phyloP scores from a whole-genome alignment of 2,329 filamentous ascomycete genomes.

The Thermothelomyces thermophilus region DNA sequence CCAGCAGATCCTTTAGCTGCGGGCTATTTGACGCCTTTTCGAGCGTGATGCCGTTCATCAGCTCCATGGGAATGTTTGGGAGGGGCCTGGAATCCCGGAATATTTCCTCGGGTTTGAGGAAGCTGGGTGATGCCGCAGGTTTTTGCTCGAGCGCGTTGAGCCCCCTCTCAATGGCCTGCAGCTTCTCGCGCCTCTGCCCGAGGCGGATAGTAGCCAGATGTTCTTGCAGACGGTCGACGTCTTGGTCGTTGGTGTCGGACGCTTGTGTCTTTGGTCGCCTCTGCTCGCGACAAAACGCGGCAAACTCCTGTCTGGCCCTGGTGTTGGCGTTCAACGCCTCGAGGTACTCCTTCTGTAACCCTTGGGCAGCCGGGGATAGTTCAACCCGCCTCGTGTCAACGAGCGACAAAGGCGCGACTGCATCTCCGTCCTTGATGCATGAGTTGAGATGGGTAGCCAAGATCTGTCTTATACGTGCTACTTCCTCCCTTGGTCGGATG shows the following conservation, averaged over 20 bases:
- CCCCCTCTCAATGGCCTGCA: slow-evolving; percentile 45
- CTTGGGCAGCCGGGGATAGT: slow-evolving; percentile 35
- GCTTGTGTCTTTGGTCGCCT: background rate
- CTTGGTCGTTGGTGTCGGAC: slow-evolving; percentile 7
- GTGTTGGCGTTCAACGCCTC: slow-evolving; percentile 47
- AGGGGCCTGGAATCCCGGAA: slow-evolving; percentile 39
- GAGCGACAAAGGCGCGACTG: slow-evolving; percentile 43
- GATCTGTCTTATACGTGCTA: slow-evolving; percentile 48
- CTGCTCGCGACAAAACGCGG: slow-evolving; percentile 26
- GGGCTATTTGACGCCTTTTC: slow-evolving; percentile 33
- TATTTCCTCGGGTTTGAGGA: slow-evolving; percentile 44
- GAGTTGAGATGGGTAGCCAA: slow-evolving; percentile 48
- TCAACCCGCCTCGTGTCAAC: slow-evolving; percentile 29
- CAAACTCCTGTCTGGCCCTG: slow-evolving; percentile 44
- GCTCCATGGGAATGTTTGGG: slow-evolving; percentile 45
- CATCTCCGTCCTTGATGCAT: slow-evolving; percentile 37
- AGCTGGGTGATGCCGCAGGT: slow-evolving; percentile 44
- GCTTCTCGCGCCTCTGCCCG: slow-evolving; percentile 44
- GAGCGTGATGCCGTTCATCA: slow-evolving; percentile 44
- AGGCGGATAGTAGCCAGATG: slow-evolving; percentile 47
- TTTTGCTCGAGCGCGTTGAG: slow-evolving; percentile 46
- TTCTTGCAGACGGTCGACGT: slow-evolving; percentile 36
- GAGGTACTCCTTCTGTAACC: slow-evolving; percentile 49
- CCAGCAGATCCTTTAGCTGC: slow-evolving; percentile 42
- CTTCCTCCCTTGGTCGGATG: slow-evolving; percentile 52